A percentile compares a stretch with the other conserved stretches of the same genome.
Conservation (phyloP, 1,284 basidiomycete species). For the Tilletiopsis washingtonensis region DNA sequence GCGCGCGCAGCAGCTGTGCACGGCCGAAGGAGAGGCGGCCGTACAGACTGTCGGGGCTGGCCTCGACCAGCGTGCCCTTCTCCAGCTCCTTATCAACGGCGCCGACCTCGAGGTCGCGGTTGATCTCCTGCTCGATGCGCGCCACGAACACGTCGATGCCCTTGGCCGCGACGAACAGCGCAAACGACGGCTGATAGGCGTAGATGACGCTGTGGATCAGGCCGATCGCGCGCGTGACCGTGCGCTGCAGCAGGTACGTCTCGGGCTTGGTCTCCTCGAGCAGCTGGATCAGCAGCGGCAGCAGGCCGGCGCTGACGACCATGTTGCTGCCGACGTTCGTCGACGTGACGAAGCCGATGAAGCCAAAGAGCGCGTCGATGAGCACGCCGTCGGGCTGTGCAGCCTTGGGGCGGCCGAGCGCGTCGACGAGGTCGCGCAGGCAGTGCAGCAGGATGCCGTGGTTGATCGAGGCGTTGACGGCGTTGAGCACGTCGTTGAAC, state of each 20-base stretch:
- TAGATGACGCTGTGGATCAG: constrained; percentile 88
- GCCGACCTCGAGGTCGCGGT: constrained; percentile 24
- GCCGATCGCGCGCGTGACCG: constrained; percentile 60
- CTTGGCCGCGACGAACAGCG: constrained; percentile 72
- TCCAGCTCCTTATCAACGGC: background rate
- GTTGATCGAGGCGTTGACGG: constrained; percentile 89
- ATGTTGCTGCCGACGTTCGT: constrained; percentile 78
- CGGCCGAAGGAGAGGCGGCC: constrained; percentile 43
- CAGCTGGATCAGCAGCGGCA: constrained; percentile 61
- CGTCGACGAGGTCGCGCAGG: constrained; percentile 26
- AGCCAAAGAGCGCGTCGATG: constrained; percentile 58
- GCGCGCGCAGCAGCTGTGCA: constrained; percentile 66
- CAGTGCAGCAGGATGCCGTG: constrained; percentile 63
- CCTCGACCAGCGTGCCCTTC: constrained; percentile 7
- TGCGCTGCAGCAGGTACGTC: constrained; percentile 40
- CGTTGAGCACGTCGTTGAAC: constrained; percentile 76
- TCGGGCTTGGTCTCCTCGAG: constrained; percentile 19
- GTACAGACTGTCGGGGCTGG: constrained; percentile 52
- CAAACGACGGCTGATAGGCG: constrained; percentile 77
- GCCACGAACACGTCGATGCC: constrained; percentile 80
- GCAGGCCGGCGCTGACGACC: constrained; percentile 91
- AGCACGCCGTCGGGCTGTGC: constrained; percentile 48
- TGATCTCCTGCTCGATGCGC: constrained; percentile 59
- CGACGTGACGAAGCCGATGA: constrained; percentile 78
- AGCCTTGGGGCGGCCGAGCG: constrained; percentile 54